Conservation (phyloP, 257 asterid species). For the Haberlea rhodopensis region DNA sequence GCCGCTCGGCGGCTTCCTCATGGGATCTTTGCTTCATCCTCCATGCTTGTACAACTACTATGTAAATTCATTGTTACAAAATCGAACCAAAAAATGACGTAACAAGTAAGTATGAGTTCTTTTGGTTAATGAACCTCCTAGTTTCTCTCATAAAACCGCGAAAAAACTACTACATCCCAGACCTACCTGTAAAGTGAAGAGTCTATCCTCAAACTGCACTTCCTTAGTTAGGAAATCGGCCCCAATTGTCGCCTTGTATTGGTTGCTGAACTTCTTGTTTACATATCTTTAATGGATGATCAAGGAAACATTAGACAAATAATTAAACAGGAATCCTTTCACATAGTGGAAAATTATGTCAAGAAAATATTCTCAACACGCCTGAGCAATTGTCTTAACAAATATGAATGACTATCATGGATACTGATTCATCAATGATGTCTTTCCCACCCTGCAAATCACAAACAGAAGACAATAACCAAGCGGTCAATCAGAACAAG, state of each 20-base stretch:
- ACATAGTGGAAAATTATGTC: no score
- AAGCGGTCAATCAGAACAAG: background rate
- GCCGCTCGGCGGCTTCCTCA: no score
- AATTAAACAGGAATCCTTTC: background rate
- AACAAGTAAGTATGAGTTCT: background rate
- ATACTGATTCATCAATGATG: conserved; percentile 38
- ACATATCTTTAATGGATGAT: conserved; percentile 40
- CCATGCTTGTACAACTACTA: no score
- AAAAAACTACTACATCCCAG: background rate
- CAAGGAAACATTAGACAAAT: conserved; percentile 27
- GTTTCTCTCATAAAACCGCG: background rate
- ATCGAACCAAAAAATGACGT: no score
- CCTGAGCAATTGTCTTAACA: background rate
- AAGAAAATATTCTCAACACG: background rate
- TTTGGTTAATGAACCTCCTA: background rate
- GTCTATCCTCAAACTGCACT: conserved; percentile 48
- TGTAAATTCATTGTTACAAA: no score
- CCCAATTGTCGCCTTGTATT: conserved; percentile 51
- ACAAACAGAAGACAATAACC: conserved; percentile 7
- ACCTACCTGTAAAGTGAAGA: conserved; percentile 49
- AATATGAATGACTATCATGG: conserved; percentile 3
- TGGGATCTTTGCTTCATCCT: no score
- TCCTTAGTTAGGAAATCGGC: conserved; percentile 52
- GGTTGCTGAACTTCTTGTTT: conserved; percentile 47
- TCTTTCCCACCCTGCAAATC: conserved; percentile 36